A percentile compares a stretch with the other conserved stretches of the same genome.
phyloP scores from a whole-genome alignment of 2,329 filamentous ascomycete species.

The Zarea fungicola region DNA sequence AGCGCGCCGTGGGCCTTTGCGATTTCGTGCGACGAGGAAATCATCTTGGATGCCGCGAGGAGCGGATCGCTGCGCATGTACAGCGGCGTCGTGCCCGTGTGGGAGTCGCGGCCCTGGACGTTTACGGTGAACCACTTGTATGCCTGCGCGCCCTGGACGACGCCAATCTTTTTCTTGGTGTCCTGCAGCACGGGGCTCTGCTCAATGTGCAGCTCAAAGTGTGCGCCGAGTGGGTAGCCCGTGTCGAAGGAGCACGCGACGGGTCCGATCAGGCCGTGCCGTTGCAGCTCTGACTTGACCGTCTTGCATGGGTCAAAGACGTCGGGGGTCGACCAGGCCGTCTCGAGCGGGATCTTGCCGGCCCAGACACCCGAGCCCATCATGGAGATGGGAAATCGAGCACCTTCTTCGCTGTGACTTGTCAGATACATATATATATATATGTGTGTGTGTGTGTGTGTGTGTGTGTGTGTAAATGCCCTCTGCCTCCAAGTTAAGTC shows the following conservation, averaged over 20 bases:
- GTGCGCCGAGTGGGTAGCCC: slow-evolving; percentile 58
- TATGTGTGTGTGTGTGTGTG: no score
- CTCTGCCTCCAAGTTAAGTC: no score
- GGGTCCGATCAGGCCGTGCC: slow-evolving; percentile 59
- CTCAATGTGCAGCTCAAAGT: slow-evolving; percentile 83
- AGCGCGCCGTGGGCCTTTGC: slow-evolving; percentile 23
- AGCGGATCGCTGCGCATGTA: slow-evolving; percentile 29
- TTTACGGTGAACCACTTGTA: slow-evolving; percentile 28
- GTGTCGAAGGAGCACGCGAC: slow-evolving; percentile 14
- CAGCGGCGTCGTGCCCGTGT: slow-evolving; percentile 29
- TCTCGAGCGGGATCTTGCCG: slow-evolving; percentile 56
- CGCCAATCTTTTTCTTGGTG: slow-evolving; percentile 23
- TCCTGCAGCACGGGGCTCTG: slow-evolving; percentile 70
- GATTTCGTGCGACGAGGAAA: slow-evolving; percentile 23
- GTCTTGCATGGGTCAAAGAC: slow-evolving; percentile 25
- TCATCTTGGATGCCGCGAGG: slow-evolving; percentile 30
- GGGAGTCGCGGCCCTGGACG: slow-evolving; percentile 25
- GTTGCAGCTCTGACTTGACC: slow-evolving; percentile 48
- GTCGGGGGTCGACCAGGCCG: slow-evolving; percentile 61
- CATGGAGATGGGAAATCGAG: slow-evolving; percentile 73
- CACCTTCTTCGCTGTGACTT: slow-evolving; percentile 64
- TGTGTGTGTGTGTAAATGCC: no score
- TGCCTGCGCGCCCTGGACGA: slow-evolving; percentile 28
- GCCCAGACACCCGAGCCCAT: slow-evolving; percentile 75
- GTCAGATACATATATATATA: no score